phyloP scores from a whole-genome alignment of 257 asterid genomes.

The Cruciata laevipes region DNA sequence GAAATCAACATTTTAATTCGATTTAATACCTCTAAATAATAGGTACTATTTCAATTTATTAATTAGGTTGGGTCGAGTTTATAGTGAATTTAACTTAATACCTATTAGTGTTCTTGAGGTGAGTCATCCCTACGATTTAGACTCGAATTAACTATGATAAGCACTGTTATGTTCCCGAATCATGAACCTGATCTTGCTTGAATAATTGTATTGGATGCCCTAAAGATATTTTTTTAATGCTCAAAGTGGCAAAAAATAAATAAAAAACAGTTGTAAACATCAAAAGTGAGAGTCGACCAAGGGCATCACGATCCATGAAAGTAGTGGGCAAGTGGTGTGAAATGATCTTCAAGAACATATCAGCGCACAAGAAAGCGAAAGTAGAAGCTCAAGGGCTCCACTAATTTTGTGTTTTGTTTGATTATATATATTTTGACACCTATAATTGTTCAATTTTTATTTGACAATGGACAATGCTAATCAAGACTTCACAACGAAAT shows the following conservation, averaged over 20 bases:
- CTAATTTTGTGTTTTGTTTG: neutral
- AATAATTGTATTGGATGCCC: neutral
- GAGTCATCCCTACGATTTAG: neutral
- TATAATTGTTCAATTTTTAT: neutral
- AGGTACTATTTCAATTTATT: no score
- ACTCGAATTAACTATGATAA: neutral
- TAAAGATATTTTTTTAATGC: no score
- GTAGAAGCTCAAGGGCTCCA: neutral
- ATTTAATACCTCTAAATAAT: no score
- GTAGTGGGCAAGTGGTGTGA: neutral
- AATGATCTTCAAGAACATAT: neutral
- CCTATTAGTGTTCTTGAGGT: neutral
- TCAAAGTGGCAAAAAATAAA: neutral
- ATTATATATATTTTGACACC: neutral
- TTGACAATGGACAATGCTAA: no score
- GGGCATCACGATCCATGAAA: conserved; percentile 10
- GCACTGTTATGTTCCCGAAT: neutral
- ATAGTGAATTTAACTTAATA: no score
- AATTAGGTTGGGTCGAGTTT: no score
- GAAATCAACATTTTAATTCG: no score
- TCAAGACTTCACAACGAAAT: neutral
- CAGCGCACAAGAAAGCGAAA: neutral
- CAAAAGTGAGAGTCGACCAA: conserved; percentile 1
- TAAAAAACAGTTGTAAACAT: neutral
- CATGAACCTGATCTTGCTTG: neutral